Base-by-base conservation (phyloP, 2,329 filamentous ascomycete species). In the Uncinocarpus reesii region DNA sequence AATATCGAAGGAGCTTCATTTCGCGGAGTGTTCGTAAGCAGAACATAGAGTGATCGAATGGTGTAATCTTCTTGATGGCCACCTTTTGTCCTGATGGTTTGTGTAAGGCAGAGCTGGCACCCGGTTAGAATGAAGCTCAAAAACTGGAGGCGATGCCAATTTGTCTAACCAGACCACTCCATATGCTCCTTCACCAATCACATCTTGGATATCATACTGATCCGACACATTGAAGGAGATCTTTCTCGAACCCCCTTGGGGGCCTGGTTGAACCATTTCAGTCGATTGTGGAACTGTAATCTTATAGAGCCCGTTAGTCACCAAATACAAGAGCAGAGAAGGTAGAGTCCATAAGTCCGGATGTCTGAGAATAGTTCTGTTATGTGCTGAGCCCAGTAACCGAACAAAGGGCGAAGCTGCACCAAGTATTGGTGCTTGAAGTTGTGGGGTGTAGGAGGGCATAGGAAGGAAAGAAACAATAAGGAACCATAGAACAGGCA, bases 141-240 rank as follows among this genome's bases (percentile, higher is more conserved):
- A 18, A 29, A 10, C 2, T 23, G 24, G 2, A 32, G 40, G 23
- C 47, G n/a, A 45, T 7, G 7, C 29, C 36, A 31, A 34, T 11
- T 34, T 5, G 7, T 71, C 84, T 67, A 78, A 95, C 89, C 92
- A 96, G 58, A 98, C 92, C 56, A 98, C 90, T 67, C 92, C 92
- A 64, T 98, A 98, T 56, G 92, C 92, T 63, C 92, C 92, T 71
- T 98, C 92, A 58, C 92, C 92, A 52, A 98, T 93, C 42, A 98
- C 92, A 81, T 98, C 92, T 68, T 96, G 90, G 57, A 98, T 98
- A 64, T 98, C 92, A 66, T 98, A 98, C 69, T 98, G 92, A 70
- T 98, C 92, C 63, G 89, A 95, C 55, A 98, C 92, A 65, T 98
- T 98, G 81, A 98, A 98, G 49, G 89, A 96, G 67, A 98, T 98